Conservation (phyloP, 495 filamentous ascomycete species). For the Neurospora sp. region DNA sequence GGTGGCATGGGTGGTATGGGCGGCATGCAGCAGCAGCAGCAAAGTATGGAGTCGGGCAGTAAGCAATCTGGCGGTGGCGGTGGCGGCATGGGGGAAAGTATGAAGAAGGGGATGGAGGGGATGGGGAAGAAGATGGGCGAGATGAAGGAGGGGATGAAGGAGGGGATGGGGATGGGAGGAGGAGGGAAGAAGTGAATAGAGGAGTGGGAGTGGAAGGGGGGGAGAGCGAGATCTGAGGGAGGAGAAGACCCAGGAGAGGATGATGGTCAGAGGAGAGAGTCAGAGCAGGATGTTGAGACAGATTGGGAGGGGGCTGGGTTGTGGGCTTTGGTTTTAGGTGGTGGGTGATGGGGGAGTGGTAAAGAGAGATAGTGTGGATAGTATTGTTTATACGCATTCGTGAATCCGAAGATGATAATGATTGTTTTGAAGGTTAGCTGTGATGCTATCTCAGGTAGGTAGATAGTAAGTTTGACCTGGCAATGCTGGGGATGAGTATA, state of each 20-base stretch:
- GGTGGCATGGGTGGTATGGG: background rate
- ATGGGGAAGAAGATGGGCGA: constrained; percentile 13
- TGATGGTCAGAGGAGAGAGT: rapidly evolving
- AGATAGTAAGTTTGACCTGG: too few relatives aligned
- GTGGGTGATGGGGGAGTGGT: background rate
- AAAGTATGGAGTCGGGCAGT: background rate
- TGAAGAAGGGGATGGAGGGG: background rate
- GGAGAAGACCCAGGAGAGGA: background rate
- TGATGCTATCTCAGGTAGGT: too few relatives aligned
- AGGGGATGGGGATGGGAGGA: background rate
- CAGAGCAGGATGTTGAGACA: background rate
- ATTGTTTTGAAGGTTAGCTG: too few relatives aligned
- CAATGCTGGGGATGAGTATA: too few relatives aligned
- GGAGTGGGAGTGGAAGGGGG: too few relatives aligned
- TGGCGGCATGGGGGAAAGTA: background rate
- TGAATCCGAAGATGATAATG: too few relatives aligned
- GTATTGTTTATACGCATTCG: too few relatives aligned
- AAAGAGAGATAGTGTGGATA: too few relatives aligned
- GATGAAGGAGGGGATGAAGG: constrained; percentile 17
- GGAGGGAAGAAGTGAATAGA: constrained; percentile 8
- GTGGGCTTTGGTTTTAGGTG: background rate
- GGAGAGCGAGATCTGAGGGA: background rate
- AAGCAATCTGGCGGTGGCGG: background rate
- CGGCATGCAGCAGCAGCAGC: background rate
- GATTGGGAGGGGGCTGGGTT: background rate